Base-by-base conservation (phyloP, 2,329 filamentous ascomycete species). In the Neofusicoccum cordaticola region DNA sequence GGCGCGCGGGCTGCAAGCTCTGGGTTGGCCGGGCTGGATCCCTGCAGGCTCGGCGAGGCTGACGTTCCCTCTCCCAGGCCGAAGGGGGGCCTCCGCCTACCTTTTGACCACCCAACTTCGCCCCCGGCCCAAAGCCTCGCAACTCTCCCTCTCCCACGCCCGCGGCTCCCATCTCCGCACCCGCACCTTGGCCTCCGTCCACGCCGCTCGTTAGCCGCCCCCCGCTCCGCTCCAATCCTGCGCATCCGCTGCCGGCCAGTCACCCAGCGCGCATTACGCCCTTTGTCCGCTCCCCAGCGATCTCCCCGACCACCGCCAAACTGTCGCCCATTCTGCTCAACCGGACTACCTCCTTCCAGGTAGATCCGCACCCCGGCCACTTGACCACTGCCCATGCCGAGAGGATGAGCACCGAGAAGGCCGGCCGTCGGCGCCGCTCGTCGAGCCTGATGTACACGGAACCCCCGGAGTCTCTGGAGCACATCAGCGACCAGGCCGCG, bases 401-500 rank as follows among this genome's bases (percentile, higher is more conserved):
- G 17, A 75, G 69, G 44, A 77, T 78, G 76, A 69, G 76, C 44
- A 71, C 75, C 58, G 71, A 77, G 88, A 90, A 79, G 69, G 71
- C 84, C 70, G 89, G 88, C 71, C 86, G 94, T 79, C 88, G 94
- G 85, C 90, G 95, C 84, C 89, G 95, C 81, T 98, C 95, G 80
- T 97, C 94, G 83, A 98, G 94, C 82, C 89, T 99, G 81, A 93
- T 99, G 81, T 98, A 98, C 80, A 93, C 96, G 76, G 95, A 99
- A 80, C 95, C 95, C 63, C 89, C 90, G 67, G 95, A 99, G 84
- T 96, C 94, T 64, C 88, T 97, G 75, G 95, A 99, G 84, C 95
- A 97, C 81, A 92, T 96, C 80, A 97, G 91, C 76, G 95, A 99
- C 79, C 95, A 98, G 84, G 91, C 93, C 65, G 91, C 92, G 42